A percentile compares a stretch with the other conserved stretches of the same genome.
Conservation (phyloP, 2,329 filamentous ascomycete genomes). For the Aaosphaeria arxii region DNA sequence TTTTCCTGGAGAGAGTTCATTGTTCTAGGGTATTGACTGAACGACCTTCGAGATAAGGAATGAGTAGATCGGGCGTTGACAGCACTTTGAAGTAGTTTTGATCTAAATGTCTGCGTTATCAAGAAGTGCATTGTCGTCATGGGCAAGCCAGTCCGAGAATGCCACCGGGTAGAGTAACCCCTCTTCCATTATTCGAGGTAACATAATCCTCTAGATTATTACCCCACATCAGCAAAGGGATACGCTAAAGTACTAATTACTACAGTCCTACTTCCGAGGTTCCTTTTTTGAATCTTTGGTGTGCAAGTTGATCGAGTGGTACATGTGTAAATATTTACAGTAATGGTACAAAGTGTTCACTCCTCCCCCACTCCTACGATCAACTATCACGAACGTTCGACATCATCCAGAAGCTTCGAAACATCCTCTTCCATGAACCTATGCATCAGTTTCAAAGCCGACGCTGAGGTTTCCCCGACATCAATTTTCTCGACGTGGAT, state of each 20-base stretch:
- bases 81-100: not conserved
- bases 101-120: not conserved
- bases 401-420: conserved; percentile 63
- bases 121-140: not conserved
- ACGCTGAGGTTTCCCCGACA: conserved; percentile 49
- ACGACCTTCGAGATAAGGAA: no score
- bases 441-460: conserved; percentile 74
- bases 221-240: no score
- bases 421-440: conserved; percentile 68
- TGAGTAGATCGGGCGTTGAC: not conserved
- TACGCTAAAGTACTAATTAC: no score
- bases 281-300: no score
- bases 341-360: no score
- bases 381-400: conserved; percentile 12
- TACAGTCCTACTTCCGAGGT: no score
- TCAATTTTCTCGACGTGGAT: conserved; percentile 60
- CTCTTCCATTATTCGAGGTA: no score
- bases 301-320: no score
- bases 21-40: conserved; percentile 6
- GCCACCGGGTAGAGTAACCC: not conserved
- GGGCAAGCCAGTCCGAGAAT: not conserved
- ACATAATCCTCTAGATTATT: no score
- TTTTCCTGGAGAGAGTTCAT: conserved; percentile 51
- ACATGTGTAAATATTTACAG: no score
- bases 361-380: not conserved